A percentile compares a stretch with the other conserved stretches of the same genome.
These are phyloP conservation scores for Wallacemonas sp. DNA, from an alignment of 208 protist species.

Conservation along the genomic window DNA sequence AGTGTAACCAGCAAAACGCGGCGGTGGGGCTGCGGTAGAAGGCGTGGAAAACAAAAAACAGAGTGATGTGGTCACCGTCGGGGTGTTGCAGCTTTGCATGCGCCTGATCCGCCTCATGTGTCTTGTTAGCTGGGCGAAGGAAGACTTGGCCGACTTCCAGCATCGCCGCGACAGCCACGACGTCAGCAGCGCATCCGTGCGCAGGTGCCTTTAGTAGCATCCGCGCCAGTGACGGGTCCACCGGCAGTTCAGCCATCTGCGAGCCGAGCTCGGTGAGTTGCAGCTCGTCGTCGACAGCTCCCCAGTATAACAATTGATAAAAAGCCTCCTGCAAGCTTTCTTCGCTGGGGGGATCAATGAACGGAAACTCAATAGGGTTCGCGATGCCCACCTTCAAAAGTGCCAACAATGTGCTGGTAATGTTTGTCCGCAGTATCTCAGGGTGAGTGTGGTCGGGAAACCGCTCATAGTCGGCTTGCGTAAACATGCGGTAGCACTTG, in stretches of 20 bases:
- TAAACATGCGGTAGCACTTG: constrained; percentile 98
- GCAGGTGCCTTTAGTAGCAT: constrained; percentile 81
- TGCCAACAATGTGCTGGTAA: constrained; percentile 94
- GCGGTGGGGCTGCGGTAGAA: constrained; percentile 34
- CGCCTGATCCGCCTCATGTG: constrained; percentile 40
- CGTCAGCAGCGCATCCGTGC: constrained; percentile 80
- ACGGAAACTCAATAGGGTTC: constrained; percentile 96
- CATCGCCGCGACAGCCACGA: constrained; percentile 87
- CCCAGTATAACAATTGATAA: constrained; percentile 97
- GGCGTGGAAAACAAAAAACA: constrained; percentile 81
- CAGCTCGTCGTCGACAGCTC: constrained; percentile 96
- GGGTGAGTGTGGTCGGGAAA: constrained; percentile 88
- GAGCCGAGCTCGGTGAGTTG: constrained; percentile 68
- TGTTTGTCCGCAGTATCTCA: constrained; percentile 97
- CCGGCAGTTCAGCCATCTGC: constrained; percentile 68
- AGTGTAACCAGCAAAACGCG: constrained; percentile 74
- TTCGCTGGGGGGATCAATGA: constrained; percentile 97
- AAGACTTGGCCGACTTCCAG: constrained; percentile 76
- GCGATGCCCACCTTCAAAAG: constrained; percentile 96
- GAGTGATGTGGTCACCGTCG: constrained; percentile 80
- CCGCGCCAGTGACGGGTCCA: constrained; percentile 93
- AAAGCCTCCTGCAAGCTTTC: constrained; percentile 96
- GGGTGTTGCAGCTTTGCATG: constrained; percentile 43
- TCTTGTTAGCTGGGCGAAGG: constrained; percentile 29
- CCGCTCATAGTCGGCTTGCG: constrained; percentile 67